Percentiles rank a stretch among this genome's conserved stretches.
phyloP scores from a whole-genome alignment of 2,329 filamentous ascomycete genomes.

The Aureobasidium uvarum region DNA sequence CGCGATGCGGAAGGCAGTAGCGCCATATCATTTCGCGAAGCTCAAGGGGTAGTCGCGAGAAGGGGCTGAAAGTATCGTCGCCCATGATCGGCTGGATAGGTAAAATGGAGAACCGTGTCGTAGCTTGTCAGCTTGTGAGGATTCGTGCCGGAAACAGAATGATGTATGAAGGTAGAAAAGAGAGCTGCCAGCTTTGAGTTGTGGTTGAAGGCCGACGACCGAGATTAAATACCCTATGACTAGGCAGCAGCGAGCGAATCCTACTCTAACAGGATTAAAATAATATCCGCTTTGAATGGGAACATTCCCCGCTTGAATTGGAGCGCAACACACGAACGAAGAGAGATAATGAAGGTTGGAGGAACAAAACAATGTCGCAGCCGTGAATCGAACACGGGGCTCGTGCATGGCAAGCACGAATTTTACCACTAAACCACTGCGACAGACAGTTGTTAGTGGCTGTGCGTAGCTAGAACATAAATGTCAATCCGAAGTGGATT shows the following conservation, averaged over 20 bases:
- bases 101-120: not conserved
- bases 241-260: no score
- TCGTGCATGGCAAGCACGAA: constrained; percentile 27
- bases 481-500: no score
- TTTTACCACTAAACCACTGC: constrained; percentile 28
- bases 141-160: constrained; percentile 4
- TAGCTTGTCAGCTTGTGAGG: not conserved
- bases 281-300: no score
- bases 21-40: constrained; percentile 29
- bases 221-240: no score
- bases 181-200: constrained; percentile 8
- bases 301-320: no score
- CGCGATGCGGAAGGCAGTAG: constrained; percentile 28
- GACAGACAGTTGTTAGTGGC: constrained; percentile 18
- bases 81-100: not conserved
- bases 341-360: not conserved
- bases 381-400: constrained; percentile 27
- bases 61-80: constrained; percentile 25
- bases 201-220: no score
- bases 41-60: constrained; percentile 28
- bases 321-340: not conserved
- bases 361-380: constrained; percentile 18
- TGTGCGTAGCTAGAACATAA: no score
- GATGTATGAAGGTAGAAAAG: constrained; percentile 10
- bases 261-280: no score